Evolutionary conservation across 1,284 basidiomycete species (phyloP), one percentile per base, ranked within the genome.

Genomic region (Apiotrichum veenhuisii): DNA sequence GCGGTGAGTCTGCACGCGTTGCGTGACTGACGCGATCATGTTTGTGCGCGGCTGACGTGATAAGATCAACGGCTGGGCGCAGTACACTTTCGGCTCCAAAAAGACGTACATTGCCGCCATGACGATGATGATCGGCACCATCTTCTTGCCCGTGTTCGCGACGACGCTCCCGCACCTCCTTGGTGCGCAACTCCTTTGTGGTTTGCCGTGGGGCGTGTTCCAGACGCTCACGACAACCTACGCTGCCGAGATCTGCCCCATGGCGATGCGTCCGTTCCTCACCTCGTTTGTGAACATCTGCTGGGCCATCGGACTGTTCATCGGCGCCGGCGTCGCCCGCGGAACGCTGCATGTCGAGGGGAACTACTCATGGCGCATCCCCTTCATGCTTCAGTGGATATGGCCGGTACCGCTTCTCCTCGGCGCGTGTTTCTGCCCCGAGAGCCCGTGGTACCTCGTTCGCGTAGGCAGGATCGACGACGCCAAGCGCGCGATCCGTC

Each of bases 221-320:
- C 76, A 80, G 62, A 78, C 78, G 0, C 67, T 80, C 7, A 79
- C 79, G 8, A 76, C 74, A 26, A 74, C 78, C 1, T 81, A 79
- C 61, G 80, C 80, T 12, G 71, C 77, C 20, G 80, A 81, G 50
- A 74, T 80, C 27, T 75, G 72, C 40, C 80, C 80, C 2, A 75
- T 78, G 41, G 67, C 48, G 2, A n/a, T 52, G 17, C 48, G 55
- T 9, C 43, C 55, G 7, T 42, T 37, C 41, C 37, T 53, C 25
- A 51, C 47, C 1, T 22, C 43, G 3, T 61, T 33, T 12, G 55
- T 80, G 57, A 78, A 78, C 64, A 67, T 78, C 43, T 80, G 78
- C 66, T 80, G 78, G 79, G 79, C 72, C 20, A 22, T 18, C 37
- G 18, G 75, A 30, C 70, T 71, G 38, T 62, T 77, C 33, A 57